These are phyloP conservation scores for Senna siamea DNA, from an alignment of 306 rosid genomes.

Conservation along the genomic window DNA sequence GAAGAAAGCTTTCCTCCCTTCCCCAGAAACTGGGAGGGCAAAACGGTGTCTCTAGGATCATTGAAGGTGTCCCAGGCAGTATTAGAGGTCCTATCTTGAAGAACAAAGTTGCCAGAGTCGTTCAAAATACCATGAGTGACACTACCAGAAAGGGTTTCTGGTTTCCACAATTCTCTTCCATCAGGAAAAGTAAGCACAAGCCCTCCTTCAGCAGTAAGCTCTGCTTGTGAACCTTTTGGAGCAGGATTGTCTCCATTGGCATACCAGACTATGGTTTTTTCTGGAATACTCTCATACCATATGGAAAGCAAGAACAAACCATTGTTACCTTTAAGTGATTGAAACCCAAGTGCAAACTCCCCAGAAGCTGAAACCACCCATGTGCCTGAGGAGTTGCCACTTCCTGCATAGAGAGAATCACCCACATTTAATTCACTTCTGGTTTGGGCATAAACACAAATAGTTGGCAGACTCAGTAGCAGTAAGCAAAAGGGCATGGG, in stretches of 20 bases:
- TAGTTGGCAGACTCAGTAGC: neutral
- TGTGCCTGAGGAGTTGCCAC: conserved; percentile 13
- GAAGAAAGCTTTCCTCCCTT: conserved; percentile 43
- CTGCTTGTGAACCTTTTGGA: conserved; percentile 48
- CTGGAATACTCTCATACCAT: conserved; percentile 54
- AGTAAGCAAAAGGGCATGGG: neutral
- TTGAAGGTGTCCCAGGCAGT: conserved; percentile 54
- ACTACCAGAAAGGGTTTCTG: neutral
- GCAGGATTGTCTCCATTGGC: conserved; percentile 44
- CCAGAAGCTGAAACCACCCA: conserved; percentile 64
- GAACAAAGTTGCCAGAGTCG: conserved; percentile 54
- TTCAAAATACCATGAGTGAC: conserved; percentile 36
- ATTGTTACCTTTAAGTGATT: neutral
- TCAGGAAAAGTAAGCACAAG: conserved; percentile 44
- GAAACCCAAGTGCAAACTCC: conserved; percentile 70
- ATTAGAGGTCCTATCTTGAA: conserved; percentile 12
- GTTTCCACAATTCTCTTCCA: conserved; percentile 34
- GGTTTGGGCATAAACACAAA: conserved; percentile 43
- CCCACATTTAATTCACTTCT: conserved; percentile 36
- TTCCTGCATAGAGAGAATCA: conserved; percentile 37
- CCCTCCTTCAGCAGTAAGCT: conserved; percentile 42
- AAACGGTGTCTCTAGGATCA: conserved; percentile 43
- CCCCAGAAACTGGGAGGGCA: conserved; percentile 49
- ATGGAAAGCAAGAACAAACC: conserved; percentile 51
- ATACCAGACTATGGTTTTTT: conserved; percentile 58